Percentiles rank a stretch among this genome's conserved stretches.
phyloP scores from a whole-genome alignment of 169 alveolate genomes.

The Cryptosporidium sp. region DNA sequence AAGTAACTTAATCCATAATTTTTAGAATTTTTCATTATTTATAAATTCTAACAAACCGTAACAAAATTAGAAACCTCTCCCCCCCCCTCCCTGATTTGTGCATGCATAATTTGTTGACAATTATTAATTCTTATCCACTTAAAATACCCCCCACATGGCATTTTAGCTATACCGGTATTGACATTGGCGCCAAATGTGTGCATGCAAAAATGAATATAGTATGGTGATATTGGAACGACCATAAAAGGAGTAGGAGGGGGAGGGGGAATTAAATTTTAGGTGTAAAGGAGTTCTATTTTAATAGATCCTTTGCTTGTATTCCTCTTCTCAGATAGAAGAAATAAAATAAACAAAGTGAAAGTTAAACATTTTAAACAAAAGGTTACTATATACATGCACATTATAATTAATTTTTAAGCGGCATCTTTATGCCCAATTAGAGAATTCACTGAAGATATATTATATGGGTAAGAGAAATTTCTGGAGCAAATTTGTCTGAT shows the following conservation, averaged over 20 bases:
- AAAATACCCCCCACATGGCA: background rate
- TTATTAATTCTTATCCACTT: background rate
- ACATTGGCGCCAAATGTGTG: background rate
- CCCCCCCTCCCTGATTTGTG: background rate
- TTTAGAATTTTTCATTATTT: too few relatives aligned
- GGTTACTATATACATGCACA: background rate
- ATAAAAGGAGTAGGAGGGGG: too few relatives aligned
- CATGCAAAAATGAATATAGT: background rate
- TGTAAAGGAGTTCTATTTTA: too few relatives aligned
- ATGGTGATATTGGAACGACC: too few relatives aligned
- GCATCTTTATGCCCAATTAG: background rate
- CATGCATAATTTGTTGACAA: background rate
- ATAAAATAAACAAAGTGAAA: background rate
- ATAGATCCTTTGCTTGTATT: background rate
- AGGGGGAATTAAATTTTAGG: background rate
- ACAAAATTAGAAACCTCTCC: too few relatives aligned
- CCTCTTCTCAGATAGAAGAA: too few relatives aligned
- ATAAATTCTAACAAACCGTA: too few relatives aligned
- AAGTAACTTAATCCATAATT: background rate
- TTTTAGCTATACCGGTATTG: background rate
- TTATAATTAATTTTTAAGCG: background rate
- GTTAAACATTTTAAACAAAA: too few relatives aligned
- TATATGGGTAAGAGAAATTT: background rate
- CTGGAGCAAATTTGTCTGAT: slow-evolving; percentile 39
- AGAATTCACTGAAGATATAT: background rate